phyloP scores from a whole-genome alignment of 1,284 basidiomycete species.

The Bondarzewia mesenterica region DNA sequence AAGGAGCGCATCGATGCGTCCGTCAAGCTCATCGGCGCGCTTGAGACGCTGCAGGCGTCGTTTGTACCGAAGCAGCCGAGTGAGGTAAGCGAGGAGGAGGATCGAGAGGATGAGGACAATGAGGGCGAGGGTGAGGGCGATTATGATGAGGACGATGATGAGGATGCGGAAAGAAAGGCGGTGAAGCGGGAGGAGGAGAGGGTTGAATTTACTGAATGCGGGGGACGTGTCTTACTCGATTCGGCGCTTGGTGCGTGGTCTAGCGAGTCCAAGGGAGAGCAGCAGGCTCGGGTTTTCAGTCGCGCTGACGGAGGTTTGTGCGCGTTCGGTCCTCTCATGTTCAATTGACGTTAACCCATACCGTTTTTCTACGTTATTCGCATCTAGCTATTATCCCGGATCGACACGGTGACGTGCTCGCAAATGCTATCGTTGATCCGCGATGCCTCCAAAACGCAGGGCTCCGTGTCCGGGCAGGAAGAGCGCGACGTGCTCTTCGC shows the following conservation, averaged over 20 bases:
- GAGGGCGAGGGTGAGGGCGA: conserved; percentile 40
- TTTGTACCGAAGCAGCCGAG: conserved; percentile 36
- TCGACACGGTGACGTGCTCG: conserved; percentile 71
- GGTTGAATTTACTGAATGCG: conserved; percentile 62
- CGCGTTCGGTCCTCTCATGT: conserved; percentile 2
- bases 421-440: conserved; percentile 72
- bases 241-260: conserved; percentile 75
- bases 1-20: conserved; percentile 82
- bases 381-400: conserved; percentile 68
- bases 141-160: conserved; percentile 28
- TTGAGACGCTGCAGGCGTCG: conserved; percentile 76
- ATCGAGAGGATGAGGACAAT: conserved; percentile 39
- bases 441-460: conserved; percentile 60
- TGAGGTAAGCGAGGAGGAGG: conserved; percentile 39
- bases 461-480: conserved; percentile 81
- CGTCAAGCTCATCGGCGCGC: conserved; percentile 70
- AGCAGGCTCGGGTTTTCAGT: conserved; percentile 94
- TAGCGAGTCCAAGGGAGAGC: conserved; percentile 89
- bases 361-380: conserved; percentile 2
- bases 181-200: conserved; percentile 33
- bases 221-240: conserved; percentile 88
- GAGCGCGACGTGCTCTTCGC: conserved; percentile 91
- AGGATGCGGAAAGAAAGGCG: conserved; percentile 26
- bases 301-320: conserved; percentile 84
- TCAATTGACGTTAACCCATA: background rate